Evolutionary conservation across 495 filamentous ascomycete species (phyloP), one percentile per base, ranked within the genome.

Genomic region (Penicillium manginii): DNA sequence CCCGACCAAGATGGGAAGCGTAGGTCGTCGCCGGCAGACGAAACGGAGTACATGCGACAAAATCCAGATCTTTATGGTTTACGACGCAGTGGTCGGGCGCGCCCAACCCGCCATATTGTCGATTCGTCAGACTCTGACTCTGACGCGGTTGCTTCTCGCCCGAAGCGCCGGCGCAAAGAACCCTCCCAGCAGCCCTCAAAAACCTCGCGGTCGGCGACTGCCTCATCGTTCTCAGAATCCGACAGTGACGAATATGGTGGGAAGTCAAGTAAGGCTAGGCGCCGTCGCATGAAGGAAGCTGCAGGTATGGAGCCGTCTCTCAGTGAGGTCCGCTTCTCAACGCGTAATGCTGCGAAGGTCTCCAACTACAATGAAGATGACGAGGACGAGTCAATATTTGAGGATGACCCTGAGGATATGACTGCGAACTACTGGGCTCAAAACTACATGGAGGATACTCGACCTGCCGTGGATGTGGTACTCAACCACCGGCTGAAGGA

Each of bases 1-100:
- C 84, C 85, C 32, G 78, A 77, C 40, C 83, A 83, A 62, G 83
- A 83, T 40, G 70, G 82, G 22, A 97, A 97, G 81, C 86, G 91
- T 63, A 96, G 93, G 78, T 82, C 83, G 22, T 80, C 81, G 39
- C 76, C 77, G 22, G 83, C 87, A 19, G 88, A 90, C 45, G 91
- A 96, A 58, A 88, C 91, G 29, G 88, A 93, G 21, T 90, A 85
- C 63, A 97, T 97, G 62, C 81, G 85, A 60, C 87, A 91, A 67
- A 92, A 98, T 69, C 94, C 94, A n/a, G 94, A 97, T 69, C 78
- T 98, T 18, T 98, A 97, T 75, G 94, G 93, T 17, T 79, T 99
- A 50, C 84, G 94, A 59, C 84, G 94, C 68, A 98, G 94, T 78
- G 92, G 81, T 64, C 83, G 86, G 60, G 82, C 85, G 45, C 81